phyloP scores from a whole-genome alignment of 352 stramenopile species.

The Globisporangium cystogenes region DNA sequence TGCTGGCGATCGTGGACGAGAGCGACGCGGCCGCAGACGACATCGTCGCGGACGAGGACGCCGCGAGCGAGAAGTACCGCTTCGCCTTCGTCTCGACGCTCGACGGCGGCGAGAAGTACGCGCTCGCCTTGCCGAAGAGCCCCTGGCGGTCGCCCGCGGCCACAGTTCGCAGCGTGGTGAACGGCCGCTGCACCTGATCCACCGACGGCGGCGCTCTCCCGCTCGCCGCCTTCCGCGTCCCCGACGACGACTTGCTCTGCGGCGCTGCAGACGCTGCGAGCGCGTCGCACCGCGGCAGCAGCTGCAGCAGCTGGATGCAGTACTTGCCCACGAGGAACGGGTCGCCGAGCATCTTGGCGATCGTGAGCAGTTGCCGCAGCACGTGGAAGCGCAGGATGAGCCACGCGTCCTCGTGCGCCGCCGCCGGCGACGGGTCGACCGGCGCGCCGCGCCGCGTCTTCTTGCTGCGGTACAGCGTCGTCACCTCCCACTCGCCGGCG shows the following conservation, averaged over 20 bases:
- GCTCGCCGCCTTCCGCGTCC: neutral
- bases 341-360: conserved; percentile 52
- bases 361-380: conserved; percentile 62
- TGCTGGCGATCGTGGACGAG: conserved; percentile 69
- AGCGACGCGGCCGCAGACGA: conserved; percentile 68
- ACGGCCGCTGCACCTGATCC: conserved; percentile 33
- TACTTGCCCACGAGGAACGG: conserved; percentile 45
- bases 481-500: conserved; percentile 35
- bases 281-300: conserved; percentile 57
- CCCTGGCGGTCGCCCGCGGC: conserved; percentile 9
- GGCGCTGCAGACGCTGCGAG: conserved; percentile 12
- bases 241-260: neutral
- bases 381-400: conserved; percentile 72
- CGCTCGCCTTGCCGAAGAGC: conserved; percentile 44
- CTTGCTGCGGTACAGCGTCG: conserved; percentile 27
- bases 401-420: conserved; percentile 42
- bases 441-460: conserved; percentile 11
- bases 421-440: neutral
- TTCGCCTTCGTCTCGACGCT: conserved; percentile 61
- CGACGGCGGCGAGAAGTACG: conserved; percentile 59
- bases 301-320: conserved; percentile 57
- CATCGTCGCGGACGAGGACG: conserved; percentile 58
- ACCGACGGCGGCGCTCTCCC: conserved; percentile 6
- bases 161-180: conserved; percentile 18
- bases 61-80: conserved; percentile 53